Base-by-base conservation (phyloP, 2,329 filamentous ascomycete species). In the Fusarium falciforme region DNA sequence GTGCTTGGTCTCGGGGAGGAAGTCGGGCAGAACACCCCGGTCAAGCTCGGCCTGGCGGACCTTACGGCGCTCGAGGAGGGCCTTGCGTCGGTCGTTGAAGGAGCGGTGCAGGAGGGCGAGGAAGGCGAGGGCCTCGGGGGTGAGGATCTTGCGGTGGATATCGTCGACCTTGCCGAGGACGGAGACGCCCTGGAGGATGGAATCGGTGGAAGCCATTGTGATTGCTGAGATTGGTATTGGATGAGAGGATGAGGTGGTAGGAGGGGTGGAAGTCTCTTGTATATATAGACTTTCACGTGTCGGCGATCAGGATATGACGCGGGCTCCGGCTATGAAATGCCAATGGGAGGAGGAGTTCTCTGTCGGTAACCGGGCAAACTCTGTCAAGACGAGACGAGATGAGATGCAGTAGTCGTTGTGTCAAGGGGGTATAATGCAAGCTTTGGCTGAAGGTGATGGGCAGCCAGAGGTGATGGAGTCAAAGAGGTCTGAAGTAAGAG, bases 1-100 rank as follows among this genome's bases (percentile, higher is more conserved):
- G 86, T 96, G 93, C 86, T 91, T 95, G 70, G 96, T 98, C 89
- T 98, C 94, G 68, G 95, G 94, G 63, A 98, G 90, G 88, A 99
- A 98, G 85, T 98, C 95, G 71, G 95, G 95, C 52, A 98, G 89
- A 64, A 91, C 85, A 77, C 96, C 96, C 82, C 93, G 93, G 87
- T 98, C 96, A 73, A 98, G 91, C 89, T 98, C 95, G 77, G 93
- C 93, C 87, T 98, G 96, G 81, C 96, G 93, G 77, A 92, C 87
- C 79, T 93, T 90, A 79, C 96, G 94, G 80, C 95, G 92, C 86
- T 98, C 93, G 64, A 99, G 91, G 49, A 99, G 91, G 58, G 89
- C 88, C 88, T 98, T 98, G 85, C 96, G 94, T 65, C 93, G 96
- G 74, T 84, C 86, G 84, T 98, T 97, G 89, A 98, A 98, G 75